Conservation (phyloP, 805 yeast species). For the Lipomyces lipofer region DNA sequence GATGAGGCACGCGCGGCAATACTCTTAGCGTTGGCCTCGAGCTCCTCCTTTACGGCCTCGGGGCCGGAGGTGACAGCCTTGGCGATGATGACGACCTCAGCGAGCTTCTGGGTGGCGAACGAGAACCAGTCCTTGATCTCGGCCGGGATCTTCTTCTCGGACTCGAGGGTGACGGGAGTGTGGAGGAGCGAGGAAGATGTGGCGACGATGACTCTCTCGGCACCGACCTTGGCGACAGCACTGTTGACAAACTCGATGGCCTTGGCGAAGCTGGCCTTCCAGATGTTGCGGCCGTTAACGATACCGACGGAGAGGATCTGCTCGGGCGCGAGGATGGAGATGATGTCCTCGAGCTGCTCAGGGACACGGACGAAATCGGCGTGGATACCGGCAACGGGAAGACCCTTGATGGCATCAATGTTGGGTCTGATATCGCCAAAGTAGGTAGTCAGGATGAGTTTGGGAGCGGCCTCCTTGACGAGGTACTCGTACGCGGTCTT, state of each 20-base stretch:
- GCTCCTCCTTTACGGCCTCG: conserved; percentile 70
- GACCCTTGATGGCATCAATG: conserved; percentile 79
- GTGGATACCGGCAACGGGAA: conserved; percentile 95
- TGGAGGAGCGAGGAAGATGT: conserved; percentile 96
- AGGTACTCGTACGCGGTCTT: conserved; percentile 82
- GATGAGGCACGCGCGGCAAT: conserved; percentile 84
- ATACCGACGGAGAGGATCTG: conserved; percentile 94
- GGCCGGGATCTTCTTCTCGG: conserved; percentile 87
- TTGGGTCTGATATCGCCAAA: conserved; percentile 99
- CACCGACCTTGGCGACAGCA: conserved; percentile 83
- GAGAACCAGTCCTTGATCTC: conserved; percentile 96
- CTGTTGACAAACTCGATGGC: conserved; percentile 78
- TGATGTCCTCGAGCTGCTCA: conserved; percentile 87
- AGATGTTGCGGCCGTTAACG: conserved; percentile 98
- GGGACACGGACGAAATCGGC: conserved; percentile 95
- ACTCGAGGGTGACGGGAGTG: conserved; percentile 95
- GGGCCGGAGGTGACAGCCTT: conserved; percentile 72
- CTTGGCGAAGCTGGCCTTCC: conserved; percentile 94
- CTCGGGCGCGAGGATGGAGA: conserved; percentile 60
- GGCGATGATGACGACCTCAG: conserved; percentile 88
- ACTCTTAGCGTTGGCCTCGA: conserved; percentile 84
- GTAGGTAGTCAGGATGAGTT: conserved; percentile 83
- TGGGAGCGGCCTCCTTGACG: conserved; percentile 70
- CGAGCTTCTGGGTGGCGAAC: conserved; percentile 94
- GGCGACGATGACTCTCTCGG: conserved; percentile 82